Percentiles rank a stretch among this genome's conserved stretches.
Evolutionary conservation across 2,329 filamentous ascomycete species (phyloP).

Genomic region (Colletotrichum graminicola): DNA sequence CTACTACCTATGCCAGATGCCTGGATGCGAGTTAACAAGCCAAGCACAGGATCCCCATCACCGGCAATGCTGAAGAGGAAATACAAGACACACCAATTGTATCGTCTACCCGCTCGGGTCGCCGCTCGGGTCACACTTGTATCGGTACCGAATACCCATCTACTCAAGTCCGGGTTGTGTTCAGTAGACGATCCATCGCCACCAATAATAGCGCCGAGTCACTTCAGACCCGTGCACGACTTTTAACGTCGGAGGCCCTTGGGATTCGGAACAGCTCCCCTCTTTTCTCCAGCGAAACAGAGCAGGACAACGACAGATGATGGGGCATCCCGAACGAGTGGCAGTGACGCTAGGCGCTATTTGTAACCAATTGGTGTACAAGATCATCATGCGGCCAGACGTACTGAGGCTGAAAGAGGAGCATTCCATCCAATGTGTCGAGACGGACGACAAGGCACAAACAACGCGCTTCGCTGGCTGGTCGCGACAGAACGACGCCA

Average conservation of each 20-base stretch:
- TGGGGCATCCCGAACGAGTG: background rate
- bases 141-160: conserved; percentile 9
- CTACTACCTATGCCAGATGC: background rate
- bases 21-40: background rate
- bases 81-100: conserved; percentile 13
- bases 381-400: conserved; percentile 1
- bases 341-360: conserved; percentile 6
- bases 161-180: background rate
- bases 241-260: conserved; percentile 7
- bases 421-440: conserved; percentile 6
- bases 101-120: conserved; percentile 22
- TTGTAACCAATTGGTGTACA: conserved; percentile 3
- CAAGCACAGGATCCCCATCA: conserved; percentile 8
- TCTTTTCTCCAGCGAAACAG: background rate
- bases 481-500: background rate
- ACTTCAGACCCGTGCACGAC: conserved; percentile 8
- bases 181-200: background rate
- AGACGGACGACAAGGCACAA: conserved; percentile 7
- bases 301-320: background rate
- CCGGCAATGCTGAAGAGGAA: conserved; percentile 10
- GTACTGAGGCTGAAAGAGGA: conserved; percentile 9
- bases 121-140: conserved; percentile 1
- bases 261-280: background rate
- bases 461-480: background rate
- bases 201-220: background rate